These are phyloP conservation scores for Wickerhamiella qilinensis DNA, from an alignment of 805 yeast species.

Conservation along the genomic window DNA sequence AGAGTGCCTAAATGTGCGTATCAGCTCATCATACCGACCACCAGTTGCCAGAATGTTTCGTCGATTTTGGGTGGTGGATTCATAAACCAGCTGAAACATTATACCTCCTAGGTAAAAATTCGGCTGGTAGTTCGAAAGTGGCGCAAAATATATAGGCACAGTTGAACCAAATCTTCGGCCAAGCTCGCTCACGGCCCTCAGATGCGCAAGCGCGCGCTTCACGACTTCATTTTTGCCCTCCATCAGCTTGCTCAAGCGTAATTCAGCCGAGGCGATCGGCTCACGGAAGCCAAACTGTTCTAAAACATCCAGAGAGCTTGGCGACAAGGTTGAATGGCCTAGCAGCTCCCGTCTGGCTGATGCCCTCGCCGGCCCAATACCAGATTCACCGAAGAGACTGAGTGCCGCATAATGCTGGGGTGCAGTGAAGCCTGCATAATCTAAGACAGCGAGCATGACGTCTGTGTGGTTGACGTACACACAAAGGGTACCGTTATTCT, in stretches of 20 bases:
- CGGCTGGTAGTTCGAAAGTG: constrained; percentile 70
- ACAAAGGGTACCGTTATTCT: constrained; percentile 34
- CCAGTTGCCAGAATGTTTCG: constrained; percentile 61
- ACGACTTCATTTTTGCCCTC: constrained; percentile 51
- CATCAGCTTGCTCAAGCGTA: constrained; percentile 44
- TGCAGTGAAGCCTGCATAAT: constrained; percentile 65
- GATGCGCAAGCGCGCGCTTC: constrained; percentile 44
- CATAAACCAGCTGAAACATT: constrained; percentile 75
- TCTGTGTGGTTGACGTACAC: constrained; percentile 70
- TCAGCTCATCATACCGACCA: constrained; percentile 74
- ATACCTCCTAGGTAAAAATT: constrained; percentile 65
- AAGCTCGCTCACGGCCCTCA: constrained; percentile 40
- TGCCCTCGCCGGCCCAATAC: constrained; percentile 46
- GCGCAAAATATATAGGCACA: constrained; percentile 47
- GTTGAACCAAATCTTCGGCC: constrained; percentile 44
- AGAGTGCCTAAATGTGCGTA: constrained; percentile 48
- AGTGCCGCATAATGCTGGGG: constrained; percentile 59
- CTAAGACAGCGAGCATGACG: constrained; percentile 56
- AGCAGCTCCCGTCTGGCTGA: constrained; percentile 41
- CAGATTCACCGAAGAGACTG: constrained; percentile 58
- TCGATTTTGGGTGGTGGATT: constrained; percentile 20
- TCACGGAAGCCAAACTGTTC: constrained; percentile 63
- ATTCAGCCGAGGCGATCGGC: constrained; percentile 46
- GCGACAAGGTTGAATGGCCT: constrained; percentile 56
- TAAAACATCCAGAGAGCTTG: constrained; percentile 69